phyloP scores from a whole-genome alignment of 2,329 filamentous ascomycete genomes.

The Neonectria sp. region DNA sequence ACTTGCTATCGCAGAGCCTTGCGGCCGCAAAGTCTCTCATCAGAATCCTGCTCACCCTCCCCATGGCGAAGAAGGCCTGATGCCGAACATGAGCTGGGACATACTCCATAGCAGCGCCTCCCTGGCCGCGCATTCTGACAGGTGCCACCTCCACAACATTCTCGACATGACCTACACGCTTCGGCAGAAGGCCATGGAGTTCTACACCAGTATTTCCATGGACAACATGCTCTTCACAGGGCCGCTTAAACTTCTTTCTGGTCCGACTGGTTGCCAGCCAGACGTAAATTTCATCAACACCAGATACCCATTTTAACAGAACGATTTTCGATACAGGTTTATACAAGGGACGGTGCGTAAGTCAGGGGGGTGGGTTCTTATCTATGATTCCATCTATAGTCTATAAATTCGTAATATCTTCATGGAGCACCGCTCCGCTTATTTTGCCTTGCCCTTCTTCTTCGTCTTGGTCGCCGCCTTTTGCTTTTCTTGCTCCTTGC shows the following conservation, averaged over 20 bases:
- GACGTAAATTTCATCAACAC: not conserved
- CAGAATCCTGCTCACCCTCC: constrained; percentile 46
- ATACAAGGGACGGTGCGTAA: constrained; percentile 3
- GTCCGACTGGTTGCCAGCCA: constrained; percentile 8
- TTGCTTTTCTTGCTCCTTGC: constrained; percentile 52
- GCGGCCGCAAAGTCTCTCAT: constrained; percentile 50
- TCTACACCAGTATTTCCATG: constrained; percentile 38
- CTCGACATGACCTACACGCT: constrained; percentile 49
- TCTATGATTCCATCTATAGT: constrained; percentile 38
- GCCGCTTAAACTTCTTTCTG: constrained; percentile 41
- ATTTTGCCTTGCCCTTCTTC: constrained; percentile 43
- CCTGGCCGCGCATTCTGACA: constrained; percentile 43
- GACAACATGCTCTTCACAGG: constrained; percentile 40
- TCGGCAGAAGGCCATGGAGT: constrained; percentile 44
- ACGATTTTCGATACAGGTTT: constrained; percentile 22
- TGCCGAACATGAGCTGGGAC: constrained; percentile 52
- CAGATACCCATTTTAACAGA: not conserved
- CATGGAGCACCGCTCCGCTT: constrained; percentile 33
- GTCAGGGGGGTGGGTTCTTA: constrained; percentile 5
- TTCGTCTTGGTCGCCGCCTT: constrained; percentile 40
- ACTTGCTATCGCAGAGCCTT: constrained; percentile 51
- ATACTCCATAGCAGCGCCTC: constrained; percentile 51
- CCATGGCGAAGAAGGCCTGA: constrained; percentile 46
- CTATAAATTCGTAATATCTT: constrained; percentile 33
- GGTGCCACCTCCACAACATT: constrained; percentile 49